Conservation (phyloP, 73 alveolate species). For the Diophrys sp. region DNA sequence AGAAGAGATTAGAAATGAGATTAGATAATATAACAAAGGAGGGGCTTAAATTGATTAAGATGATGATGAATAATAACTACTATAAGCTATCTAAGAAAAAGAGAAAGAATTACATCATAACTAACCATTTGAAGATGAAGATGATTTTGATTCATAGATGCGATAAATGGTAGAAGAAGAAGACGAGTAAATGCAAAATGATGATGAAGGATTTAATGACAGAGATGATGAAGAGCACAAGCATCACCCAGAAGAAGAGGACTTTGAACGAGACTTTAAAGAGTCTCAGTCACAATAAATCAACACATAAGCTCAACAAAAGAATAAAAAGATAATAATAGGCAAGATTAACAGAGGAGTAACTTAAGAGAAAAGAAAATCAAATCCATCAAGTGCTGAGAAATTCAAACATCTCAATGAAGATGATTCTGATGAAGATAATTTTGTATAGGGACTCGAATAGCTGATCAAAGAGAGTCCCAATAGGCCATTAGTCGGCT, state of each 20-base stretch:
- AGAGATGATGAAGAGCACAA: not conserved
- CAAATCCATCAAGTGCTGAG: too few species aligned
- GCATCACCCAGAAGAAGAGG: too few species aligned
- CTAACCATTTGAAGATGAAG: not conserved
- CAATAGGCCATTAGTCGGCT: not conserved
- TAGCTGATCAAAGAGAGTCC: not conserved
- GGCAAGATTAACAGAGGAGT: too few species aligned
- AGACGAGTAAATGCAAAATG: not conserved
- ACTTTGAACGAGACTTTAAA: too few species aligned
- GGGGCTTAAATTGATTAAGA: not conserved
- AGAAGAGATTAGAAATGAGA: not conserved
- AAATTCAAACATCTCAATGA: not conserved
- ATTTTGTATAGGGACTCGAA: not conserved
- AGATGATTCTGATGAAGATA: not conserved
- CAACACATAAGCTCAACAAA: too few species aligned
- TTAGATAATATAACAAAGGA: not conserved
- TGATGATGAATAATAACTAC: not conserved
- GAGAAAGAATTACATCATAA: not conserved
- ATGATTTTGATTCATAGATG: not conserved
- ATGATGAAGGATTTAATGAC: not conserved
- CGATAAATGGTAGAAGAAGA: not conserved
- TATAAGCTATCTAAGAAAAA: not conserved
- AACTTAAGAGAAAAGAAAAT: too few species aligned
- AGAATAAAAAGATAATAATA: too few species aligned
- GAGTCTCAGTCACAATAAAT: too few species aligned